phyloP scores from a whole-genome alignment of 352 stramenopile species.

The Phytophthora parvispora region DNA sequence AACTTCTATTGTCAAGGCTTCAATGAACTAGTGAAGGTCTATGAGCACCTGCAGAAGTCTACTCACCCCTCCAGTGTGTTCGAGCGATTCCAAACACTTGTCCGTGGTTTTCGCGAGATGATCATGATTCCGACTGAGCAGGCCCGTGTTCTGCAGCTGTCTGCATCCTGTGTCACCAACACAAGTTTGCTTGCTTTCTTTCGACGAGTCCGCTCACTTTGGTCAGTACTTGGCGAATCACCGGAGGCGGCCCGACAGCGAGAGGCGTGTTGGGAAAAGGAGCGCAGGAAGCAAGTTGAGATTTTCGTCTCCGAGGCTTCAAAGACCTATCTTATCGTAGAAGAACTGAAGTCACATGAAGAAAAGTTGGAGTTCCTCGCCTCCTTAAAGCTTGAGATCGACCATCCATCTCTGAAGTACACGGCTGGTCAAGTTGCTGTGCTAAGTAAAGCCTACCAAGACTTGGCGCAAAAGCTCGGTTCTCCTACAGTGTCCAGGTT shows the following conservation, averaged over 20 bases:
- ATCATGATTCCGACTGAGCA: not conserved
- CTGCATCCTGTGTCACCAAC: not conserved
- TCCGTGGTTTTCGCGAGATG: not conserved
- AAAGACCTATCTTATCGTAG: not conserved
- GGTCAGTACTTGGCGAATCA: not conserved
- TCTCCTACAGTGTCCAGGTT: too few relatives aligned
- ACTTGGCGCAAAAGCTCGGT: too few relatives aligned
- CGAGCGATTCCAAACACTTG: not conserved
- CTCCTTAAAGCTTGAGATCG: not conserved
- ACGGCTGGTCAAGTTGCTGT: too few relatives aligned
- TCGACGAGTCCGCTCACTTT: not conserved
- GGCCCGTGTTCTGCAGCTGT: not conserved
- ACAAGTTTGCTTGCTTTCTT: not conserved
- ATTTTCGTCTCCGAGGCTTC: not conserved
- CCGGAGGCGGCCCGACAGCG: not conserved
- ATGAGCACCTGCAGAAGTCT: not conserved
- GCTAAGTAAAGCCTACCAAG: too few relatives aligned
- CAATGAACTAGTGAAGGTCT: not conserved
- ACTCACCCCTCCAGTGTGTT: not conserved
- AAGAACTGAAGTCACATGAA: conserved; percentile 2
- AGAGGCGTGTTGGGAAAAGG: not conserved
- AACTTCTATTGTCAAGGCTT: not conserved
- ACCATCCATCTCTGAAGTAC: too few relatives aligned
- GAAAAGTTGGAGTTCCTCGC: not conserved
- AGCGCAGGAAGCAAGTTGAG: not conserved